Percentiles rank a stretch among this genome's conserved stretches.
Conservation (phyloP, 225 moss, liverwort and hornwort genomes). For the Pleurozium schreberi region DNA sequence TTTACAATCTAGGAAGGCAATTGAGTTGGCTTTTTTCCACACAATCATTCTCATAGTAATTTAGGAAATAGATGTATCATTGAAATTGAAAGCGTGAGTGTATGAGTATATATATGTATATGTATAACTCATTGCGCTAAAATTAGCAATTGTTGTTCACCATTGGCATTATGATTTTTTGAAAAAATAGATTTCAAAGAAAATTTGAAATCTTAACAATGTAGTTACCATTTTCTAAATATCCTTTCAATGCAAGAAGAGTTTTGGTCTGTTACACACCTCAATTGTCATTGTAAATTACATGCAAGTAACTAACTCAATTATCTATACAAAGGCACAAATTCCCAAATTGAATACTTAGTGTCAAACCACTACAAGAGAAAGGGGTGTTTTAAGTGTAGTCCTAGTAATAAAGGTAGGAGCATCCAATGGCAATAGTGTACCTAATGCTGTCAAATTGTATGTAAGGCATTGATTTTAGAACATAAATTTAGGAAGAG, state of each 20-base stretch:
- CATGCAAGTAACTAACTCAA: background rate
- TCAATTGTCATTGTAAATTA: background rate
- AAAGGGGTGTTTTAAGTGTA: too few relatives aligned
- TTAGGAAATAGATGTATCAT: background rate
- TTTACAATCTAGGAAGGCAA: background rate
- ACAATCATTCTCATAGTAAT: background rate
- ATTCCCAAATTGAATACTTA: background rate
- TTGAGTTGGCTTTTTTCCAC: background rate
- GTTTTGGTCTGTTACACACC: background rate
- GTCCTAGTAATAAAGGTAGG: too few relatives aligned
- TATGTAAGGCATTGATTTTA: too few relatives aligned
- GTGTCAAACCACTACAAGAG: too few relatives aligned
- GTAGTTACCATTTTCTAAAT: background rate
- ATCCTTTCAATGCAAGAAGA: rapidly evolving
- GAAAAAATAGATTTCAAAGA: background rate
- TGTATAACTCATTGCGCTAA: too few relatives aligned
- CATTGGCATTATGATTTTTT: background rate
- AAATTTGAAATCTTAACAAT: background rate
- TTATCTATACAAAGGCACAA: background rate
- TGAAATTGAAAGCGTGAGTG: too few relatives aligned
- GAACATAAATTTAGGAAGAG: too few relatives aligned
- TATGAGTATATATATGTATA: too few relatives aligned
- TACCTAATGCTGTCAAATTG: too few relatives aligned
- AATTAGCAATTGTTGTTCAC: background rate
- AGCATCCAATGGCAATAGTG: too few relatives aligned